These are phyloP conservation scores for Ophiocordyceps australis DNA, from an alignment of 2,329 filamentous ascomycete genomes.

Conservation along the genomic window DNA sequence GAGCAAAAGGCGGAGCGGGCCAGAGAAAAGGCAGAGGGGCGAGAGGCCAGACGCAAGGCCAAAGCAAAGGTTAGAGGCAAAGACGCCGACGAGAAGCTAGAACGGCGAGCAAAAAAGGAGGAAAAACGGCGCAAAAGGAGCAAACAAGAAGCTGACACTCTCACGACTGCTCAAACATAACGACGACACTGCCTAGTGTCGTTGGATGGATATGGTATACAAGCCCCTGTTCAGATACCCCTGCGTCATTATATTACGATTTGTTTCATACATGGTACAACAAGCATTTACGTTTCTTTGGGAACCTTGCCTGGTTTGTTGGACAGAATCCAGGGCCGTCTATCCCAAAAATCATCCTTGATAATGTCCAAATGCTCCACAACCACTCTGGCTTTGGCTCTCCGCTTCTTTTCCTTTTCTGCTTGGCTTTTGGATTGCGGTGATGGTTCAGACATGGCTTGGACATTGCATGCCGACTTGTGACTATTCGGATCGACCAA, in stretches of 20 bases:
- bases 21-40: slow-evolving; percentile 5
- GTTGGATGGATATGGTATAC: too few species aligned
- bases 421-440: slow-evolving; percentile 59
- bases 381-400: slow-evolving; percentile 62
- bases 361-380: slow-evolving; percentile 88
- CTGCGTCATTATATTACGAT: too few species aligned
- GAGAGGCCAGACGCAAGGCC: slow-evolving; percentile 4
- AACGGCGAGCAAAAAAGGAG: slow-evolving; percentile 4
- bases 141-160: slow-evolving; percentile 7
- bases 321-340: slow-evolving; percentile 66
- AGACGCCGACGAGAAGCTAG: slow-evolving; percentile 5
- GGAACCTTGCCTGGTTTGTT: slow-evolving; percentile 55
- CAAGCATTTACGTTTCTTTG: slow-evolving; percentile 31
- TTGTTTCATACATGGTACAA: too few species aligned
- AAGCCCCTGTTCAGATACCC: too few species aligned
- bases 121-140: slow-evolving; percentile 8
- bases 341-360: slow-evolving; percentile 84
- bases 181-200: too few species aligned
- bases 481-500: slow-evolving; percentile 40
- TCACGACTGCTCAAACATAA: too few species aligned
- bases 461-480: slow-evolving; percentile 24
- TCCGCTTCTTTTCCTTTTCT: slow-evolving; percentile 68
- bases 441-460: slow-evolving; percentile 30
- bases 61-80: slow-evolving; percentile 8
- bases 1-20: slow-evolving; percentile 10